Evolutionary conservation across 805 yeast genomes (phyloP).

Genomic region (Teunomyces atbi): DNA sequence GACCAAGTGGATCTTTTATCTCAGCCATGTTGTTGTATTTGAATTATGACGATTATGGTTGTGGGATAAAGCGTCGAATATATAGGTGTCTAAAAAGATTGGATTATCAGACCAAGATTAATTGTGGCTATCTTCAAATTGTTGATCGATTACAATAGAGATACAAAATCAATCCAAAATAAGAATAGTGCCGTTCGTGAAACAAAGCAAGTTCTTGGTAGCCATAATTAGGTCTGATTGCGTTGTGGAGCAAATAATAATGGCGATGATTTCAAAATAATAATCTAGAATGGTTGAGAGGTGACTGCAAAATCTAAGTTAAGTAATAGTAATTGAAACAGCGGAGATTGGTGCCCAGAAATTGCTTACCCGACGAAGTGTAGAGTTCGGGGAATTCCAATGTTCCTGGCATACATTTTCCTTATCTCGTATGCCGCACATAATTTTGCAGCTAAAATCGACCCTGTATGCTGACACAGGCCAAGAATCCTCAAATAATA

Average conservation of each 20-base stretch:
- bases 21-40: background rate
- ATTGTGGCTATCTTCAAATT: background rate
- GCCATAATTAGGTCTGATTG: background rate
- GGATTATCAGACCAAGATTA: background rate
- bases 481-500: too few species aligned
- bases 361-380: too few species aligned
- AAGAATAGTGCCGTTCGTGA: background rate
- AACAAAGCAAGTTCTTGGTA: background rate
- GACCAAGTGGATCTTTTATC: constrained; percentile 1
- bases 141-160: background rate
- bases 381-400: too few species aligned
- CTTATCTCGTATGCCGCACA: too few species aligned
- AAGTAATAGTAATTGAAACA: too few species aligned
- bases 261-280: background rate
- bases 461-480: too few species aligned
- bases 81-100: background rate
- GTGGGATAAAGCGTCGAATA: background rate
- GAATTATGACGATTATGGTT: background rate
- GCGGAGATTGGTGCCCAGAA: too few species aligned
- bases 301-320: too few species aligned
- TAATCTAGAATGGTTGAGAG: too few species aligned
- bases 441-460: too few species aligned
- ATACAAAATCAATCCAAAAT: background rate
- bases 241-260: background rate
- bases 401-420: too few species aligned